Conservation (phyloP, 2,329 filamentous ascomycete species). For the Apiospora malaysiana region DNA sequence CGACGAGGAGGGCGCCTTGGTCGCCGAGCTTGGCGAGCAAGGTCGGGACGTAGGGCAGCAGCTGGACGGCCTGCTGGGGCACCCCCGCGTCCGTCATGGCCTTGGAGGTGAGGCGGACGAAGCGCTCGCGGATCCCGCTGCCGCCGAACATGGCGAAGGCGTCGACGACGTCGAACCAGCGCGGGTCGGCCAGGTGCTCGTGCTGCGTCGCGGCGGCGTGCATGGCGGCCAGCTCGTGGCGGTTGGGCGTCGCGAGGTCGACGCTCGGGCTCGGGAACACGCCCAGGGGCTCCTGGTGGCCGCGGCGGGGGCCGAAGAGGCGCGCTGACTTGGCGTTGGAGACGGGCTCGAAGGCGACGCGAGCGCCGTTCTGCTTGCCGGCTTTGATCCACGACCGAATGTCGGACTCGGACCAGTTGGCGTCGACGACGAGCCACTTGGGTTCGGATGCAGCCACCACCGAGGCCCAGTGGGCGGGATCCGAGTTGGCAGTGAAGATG, state of each 20-base stretch:
- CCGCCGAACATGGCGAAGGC: slow-evolving; percentile 67
- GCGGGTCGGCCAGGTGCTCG: slow-evolving; percentile 69
- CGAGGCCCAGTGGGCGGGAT: slow-evolving; percentile 64
- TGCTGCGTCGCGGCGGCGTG: slow-evolving; percentile 70
- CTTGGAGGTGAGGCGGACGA: slow-evolving; percentile 70
- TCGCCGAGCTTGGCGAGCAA: slow-evolving; percentile 84
- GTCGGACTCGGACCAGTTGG: slow-evolving; percentile 76
- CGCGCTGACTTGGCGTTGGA: slow-evolving; percentile 78
- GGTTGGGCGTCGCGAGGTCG: slow-evolving; percentile 82
- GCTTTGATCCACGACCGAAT: slow-evolving; percentile 72
- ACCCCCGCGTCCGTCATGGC: slow-evolving; percentile 79
- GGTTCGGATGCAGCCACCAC: slow-evolving; percentile 62
- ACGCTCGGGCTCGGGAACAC: slow-evolving; percentile 69
- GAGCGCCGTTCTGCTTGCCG: slow-evolving; percentile 60
- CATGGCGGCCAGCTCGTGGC: slow-evolving; percentile 81
- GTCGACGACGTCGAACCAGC: slow-evolving; percentile 84
- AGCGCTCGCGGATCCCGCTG: slow-evolving; percentile 72
- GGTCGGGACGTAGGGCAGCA: slow-evolving; percentile 86
- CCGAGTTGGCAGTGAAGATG: slow-evolving; percentile 69
- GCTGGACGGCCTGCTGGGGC: slow-evolving; percentile 81
- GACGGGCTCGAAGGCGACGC: slow-evolving; percentile 86
- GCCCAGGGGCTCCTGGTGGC: slow-evolving; percentile 46
- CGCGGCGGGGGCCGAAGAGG: slow-evolving; percentile 60
- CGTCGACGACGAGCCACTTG: slow-evolving; percentile 85
- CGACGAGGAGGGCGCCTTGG: slow-evolving; percentile 76